Base-by-base conservation (phyloP, 2,329 filamentous ascomycete species). In the Aspergillus flavus region DNA sequence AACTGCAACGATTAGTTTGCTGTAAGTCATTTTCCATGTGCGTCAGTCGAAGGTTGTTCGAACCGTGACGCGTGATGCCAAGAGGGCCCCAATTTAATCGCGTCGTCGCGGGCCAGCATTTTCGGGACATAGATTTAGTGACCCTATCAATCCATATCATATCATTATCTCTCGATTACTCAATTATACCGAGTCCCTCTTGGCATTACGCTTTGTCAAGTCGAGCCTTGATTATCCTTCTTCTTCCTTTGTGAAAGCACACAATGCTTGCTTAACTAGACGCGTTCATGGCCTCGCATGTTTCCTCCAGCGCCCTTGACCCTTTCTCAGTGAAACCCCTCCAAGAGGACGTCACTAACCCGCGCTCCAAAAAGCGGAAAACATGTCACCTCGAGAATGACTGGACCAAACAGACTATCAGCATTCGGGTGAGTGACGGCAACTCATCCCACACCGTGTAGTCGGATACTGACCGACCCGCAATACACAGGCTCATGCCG, bases 211-310 rank as follows among this genome's bases (percentile, higher is more conserved):
- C 2, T 9, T 14, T 7, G 34, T 39, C n/a, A 54, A 23, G 50
- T 23, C 36, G 30, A 32, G 30, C 11, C 26, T 39, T n/a, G 21
- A 9, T n/a, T 26, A 39, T 26, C 10, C 36, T 21, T 23, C 2
- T 9, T 45, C 53, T 48, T 26, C n/a, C 43, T 34, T 23, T 48
- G 26, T 21, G 7, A 55, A 60, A 39, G 11, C 57, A n/a, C 58
- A 62, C 50, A 26, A 64, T 66, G 64, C 62, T 67, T 62, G 50
- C 55, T 62, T 61, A 67, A 58, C 68, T 26, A 55, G 61, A 72
- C 68, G 67, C 69, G 69, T 75, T 68, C 69, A 80, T 80, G 78
- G 73, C 77, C 69, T 75, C 76, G 68, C 72, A 70, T 65, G 68
- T 64, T 63, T 68, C 66, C 61, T 64, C 71, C 61, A 70, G 67